Evolutionary conservation across 1,139 yeast species (phyloP).

Genomic region (Candida neerlandica): DNA sequence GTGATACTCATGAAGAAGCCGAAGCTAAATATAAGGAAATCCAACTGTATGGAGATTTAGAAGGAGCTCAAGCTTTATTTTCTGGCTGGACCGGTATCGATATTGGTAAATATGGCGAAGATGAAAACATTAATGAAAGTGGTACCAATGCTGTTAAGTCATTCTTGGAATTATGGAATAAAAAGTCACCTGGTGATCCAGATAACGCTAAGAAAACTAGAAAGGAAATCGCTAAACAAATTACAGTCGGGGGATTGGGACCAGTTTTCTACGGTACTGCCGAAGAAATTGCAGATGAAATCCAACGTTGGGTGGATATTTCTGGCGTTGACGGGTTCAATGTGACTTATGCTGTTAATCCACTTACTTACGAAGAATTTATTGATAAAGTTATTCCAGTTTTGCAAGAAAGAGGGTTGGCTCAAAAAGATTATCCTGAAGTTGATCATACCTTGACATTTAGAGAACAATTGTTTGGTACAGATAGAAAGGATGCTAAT

Average conservation of each 20-base stretch:
- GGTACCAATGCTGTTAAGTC: constrained; percentile 34
- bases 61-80: constrained; percentile 42
- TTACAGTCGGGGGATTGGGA: constrained; percentile 34
- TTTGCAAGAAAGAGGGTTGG: constrained; percentile 27
- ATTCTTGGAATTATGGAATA: constrained; percentile 35
- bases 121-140: constrained; percentile 30
- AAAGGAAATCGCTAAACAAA: constrained; percentile 28
- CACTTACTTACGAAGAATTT: constrained; percentile 31
- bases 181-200: constrained; percentile 29
- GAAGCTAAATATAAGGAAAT: constrained; percentile 30
- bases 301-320: constrained; percentile 33
- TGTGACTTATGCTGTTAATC: constrained; percentile 29
- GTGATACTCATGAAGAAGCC: constrained; percentile 40
- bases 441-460: constrained; percentile 22
- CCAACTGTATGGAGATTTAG: constrained; percentile 35
- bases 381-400: constrained; percentile 31
- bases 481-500: constrained; percentile 24
- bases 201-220: constrained; percentile 28
- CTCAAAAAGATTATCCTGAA: constrained; percentile 31
- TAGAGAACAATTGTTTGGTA: constrained; percentile 31
- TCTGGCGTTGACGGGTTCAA: constrained; percentile 35
- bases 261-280: constrained; percentile 29
- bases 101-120: constrained; percentile 29
- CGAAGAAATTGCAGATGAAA: constrained; percentile 28
- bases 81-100: constrained; percentile 44